Conservation (phyloP, 306 rosid species). For the Geum urbanum region DNA sequence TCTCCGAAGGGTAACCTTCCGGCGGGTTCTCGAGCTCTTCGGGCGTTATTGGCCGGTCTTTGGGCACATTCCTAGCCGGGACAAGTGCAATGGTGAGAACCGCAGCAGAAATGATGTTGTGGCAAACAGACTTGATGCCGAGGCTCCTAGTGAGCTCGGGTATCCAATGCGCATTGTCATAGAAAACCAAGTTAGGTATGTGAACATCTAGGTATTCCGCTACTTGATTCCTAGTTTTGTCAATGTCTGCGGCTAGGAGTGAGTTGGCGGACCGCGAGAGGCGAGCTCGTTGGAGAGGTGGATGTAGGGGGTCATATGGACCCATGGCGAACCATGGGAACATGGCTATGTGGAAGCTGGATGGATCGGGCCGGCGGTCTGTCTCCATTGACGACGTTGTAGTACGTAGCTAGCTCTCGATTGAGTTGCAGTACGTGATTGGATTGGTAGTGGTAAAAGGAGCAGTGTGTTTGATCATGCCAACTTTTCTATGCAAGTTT, state of each 20-base stretch:
- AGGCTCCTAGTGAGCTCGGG: slow-evolving; percentile 23
- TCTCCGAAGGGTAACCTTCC: slow-evolving; percentile 46
- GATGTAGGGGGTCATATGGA: slow-evolving; percentile 50
- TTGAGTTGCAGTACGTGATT: too few species aligned
- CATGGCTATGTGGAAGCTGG: slow-evolving; percentile 35
- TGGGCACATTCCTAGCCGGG: slow-evolving; percentile 22
- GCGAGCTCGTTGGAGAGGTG: slow-evolving; percentile 54
- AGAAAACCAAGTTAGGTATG: slow-evolving; percentile 35
- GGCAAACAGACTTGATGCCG: slow-evolving; percentile 29
- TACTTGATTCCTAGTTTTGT: slow-evolving; percentile 34
- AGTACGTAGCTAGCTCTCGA: too few species aligned
- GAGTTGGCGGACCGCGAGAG: slow-evolving; percentile 23
- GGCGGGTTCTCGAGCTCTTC: slow-evolving; percentile 44
- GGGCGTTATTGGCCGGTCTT: slow-evolving; percentile 23
- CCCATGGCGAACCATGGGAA: slow-evolving; percentile 58
- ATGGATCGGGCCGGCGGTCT: neutral
- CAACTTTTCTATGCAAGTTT: neutral
- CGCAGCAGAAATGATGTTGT: slow-evolving; percentile 36
- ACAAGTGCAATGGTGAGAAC: slow-evolving; percentile 30
- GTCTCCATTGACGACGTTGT: neutral
- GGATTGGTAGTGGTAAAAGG: neutral
- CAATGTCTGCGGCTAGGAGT: slow-evolving; percentile 32
- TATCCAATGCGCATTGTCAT: slow-evolving; percentile 43
- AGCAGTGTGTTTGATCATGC: neutral
- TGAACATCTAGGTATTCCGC: neutral